Evolutionary conservation across 78 protist species (phyloP).

Genomic region (Dictyostelium intermedium): DNA sequence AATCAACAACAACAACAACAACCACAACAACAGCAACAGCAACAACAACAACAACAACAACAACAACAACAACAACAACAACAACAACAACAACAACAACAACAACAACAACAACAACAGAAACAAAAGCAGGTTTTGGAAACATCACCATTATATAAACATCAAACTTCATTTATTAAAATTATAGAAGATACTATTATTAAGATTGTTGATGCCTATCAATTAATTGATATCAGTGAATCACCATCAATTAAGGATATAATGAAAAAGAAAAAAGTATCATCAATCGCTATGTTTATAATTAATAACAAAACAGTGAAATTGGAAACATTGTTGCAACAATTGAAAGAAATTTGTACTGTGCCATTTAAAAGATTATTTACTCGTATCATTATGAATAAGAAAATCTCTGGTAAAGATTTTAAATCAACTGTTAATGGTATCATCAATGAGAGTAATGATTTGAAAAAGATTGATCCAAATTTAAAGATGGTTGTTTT

Average conservation of each 20-base stretch:
- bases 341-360: background rate
- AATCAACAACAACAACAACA: background rate
- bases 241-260: background rate
- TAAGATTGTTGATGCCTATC: background rate
- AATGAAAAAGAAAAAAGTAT: background rate
- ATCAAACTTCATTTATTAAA: background rate
- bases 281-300: background rate
- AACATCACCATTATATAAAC: background rate
- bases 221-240: background rate
- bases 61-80: background rate
- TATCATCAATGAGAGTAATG: background rate
- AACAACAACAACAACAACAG: background rate
- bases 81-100: background rate
- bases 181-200: background rate
- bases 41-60: background rate
- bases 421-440: constrained; percentile 1
- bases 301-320: background rate
- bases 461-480: background rate
- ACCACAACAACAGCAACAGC: background rate
- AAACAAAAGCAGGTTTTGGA: background rate
- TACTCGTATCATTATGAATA: constrained; percentile 69
- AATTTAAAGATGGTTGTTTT: constrained; percentile 75
- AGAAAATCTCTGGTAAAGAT: constrained; percentile 13
- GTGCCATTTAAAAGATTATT: constrained; percentile 34
- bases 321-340: background rate